phyloP scores from a whole-genome alignment of 1,284 basidiomycete species.

The Ustilago trichophora region DNA sequence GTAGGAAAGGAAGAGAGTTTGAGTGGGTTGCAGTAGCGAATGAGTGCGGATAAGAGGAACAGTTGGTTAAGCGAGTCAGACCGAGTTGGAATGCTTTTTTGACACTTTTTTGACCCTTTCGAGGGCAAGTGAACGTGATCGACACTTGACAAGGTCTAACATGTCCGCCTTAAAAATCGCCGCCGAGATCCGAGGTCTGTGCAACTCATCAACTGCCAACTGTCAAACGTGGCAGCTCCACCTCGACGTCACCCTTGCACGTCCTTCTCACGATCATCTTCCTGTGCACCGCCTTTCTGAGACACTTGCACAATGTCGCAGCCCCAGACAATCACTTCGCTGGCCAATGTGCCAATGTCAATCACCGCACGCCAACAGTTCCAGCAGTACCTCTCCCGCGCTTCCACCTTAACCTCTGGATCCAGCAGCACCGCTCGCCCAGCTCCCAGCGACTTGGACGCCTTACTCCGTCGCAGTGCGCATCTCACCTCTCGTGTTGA shows the following conservation, averaged over 20 bases:
- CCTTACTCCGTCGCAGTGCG: slow-evolving; percentile 3
- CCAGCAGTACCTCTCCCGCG: slow-evolving; percentile 23
- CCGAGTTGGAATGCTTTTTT: neutral
- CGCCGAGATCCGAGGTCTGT: slow-evolving; percentile 15
- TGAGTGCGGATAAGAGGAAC: no score
- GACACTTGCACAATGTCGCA: slow-evolving; percentile 4
- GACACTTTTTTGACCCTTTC: neutral
- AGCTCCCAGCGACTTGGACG: slow-evolving; percentile 1
- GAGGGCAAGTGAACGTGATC: slow-evolving; percentile 10
- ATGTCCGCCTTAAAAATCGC: neutral
- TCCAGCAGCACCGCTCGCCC: slow-evolving; percentile 6
- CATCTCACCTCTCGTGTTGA: slow-evolving; percentile 8
- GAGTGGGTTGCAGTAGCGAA: no score
- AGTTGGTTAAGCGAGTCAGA: no score
- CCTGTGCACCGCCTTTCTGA: no score
- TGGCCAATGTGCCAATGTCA: slow-evolving; percentile 9
- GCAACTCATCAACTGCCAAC: neutral
- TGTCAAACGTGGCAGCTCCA: slow-evolving; percentile 2
- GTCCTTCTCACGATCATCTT: no score
- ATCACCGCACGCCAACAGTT: slow-evolving; percentile 16
- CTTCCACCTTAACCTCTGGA: neutral
- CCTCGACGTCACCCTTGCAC: no score
- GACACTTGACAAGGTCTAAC: slow-evolving; percentile 3
- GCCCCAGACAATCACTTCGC: neutral
- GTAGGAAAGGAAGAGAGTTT: no score